Conservation (phyloP, 2,329 filamentous ascomycete species). For the Claviceps capensis region DNA sequence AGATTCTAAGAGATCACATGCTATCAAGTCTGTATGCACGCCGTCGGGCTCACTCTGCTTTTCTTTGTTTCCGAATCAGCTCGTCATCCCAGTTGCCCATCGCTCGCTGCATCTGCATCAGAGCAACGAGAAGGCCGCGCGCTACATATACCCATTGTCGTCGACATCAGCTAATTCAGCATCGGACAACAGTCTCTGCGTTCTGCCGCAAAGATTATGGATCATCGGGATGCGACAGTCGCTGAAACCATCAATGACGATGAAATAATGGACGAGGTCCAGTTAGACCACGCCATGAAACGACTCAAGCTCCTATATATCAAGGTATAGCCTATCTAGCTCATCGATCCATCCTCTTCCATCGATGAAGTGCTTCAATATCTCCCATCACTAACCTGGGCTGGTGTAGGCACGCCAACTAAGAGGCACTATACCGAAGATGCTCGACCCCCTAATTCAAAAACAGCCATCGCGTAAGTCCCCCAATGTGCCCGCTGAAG, state of each 20-base stretch:
- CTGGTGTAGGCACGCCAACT: conserved; percentile 19
- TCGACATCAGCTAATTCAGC: background rate
- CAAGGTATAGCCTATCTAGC: conserved; percentile 25
- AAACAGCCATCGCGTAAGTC: conserved; percentile 38
- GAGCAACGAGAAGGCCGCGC: background rate
- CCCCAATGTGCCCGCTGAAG: background rate
- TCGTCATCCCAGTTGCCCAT: background rate
- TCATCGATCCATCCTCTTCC: background rate
- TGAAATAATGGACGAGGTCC: conserved; percentile 30
- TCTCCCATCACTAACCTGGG: conserved; percentile 8
- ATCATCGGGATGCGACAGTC: conserved; percentile 1
- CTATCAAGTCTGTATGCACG: background rate
- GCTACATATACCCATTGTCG: background rate
- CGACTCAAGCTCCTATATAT: conserved; percentile 40
- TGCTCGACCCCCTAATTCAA: conserved; percentile 33
- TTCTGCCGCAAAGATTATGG: conserved; percentile 1
- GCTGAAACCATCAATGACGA: background rate
- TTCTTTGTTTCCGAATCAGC: background rate
- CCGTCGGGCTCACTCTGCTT: background rate
- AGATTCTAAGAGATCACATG: background rate
- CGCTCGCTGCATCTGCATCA: background rate
- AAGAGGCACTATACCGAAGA: conserved; percentile 23
- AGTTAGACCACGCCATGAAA: conserved; percentile 34
- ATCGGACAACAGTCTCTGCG: background rate
- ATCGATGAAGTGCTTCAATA: background rate